Percentiles rank a stretch among this genome's conserved stretches.
Conservation (phyloP, 2,329 filamentous ascomycete genomes). For the Alternaria longipes region DNA sequence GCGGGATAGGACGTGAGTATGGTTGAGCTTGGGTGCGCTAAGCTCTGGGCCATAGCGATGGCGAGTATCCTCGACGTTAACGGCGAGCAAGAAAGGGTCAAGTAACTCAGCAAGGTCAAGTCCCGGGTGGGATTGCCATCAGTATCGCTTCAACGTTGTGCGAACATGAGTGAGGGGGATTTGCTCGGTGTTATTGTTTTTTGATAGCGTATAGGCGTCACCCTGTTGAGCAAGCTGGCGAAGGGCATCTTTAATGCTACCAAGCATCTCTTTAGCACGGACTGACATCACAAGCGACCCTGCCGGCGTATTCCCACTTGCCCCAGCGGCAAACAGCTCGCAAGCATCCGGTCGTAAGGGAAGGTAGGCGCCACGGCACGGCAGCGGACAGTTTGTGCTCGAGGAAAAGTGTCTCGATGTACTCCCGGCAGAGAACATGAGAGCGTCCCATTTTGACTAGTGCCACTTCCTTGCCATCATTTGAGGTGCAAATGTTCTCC, state of each 20-base stretch:
- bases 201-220: constrained; percentile 19
- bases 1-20: background rate
- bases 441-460: constrained; percentile 22
- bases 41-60: background rate
- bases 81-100: background rate
- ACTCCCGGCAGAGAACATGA: constrained; percentile 5
- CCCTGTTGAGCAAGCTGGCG: constrained; percentile 14
- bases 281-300: constrained; percentile 23
- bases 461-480: constrained; percentile 8
- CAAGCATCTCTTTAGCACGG: constrained; percentile 24
- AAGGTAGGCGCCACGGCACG: background rate
- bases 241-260: constrained; percentile 24
- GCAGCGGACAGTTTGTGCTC: too few relatives aligned
- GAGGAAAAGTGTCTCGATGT: too few relatives aligned
- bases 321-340: constrained; percentile 23
- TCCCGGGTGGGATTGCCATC: constrained; percentile 21
- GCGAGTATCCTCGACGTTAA: background rate
- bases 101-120: constrained; percentile 26
- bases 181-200: background rate
- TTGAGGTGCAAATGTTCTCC: constrained; percentile 18
- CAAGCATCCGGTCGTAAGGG: constrained; percentile 21
- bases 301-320: background rate
- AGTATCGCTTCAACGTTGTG: constrained; percentile 19
- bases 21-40: background rate
- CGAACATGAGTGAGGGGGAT: constrained; percentile 16